Conservation (phyloP, 768 basidiomycete genomes). For the Rhodotorula graminis region DNA sequence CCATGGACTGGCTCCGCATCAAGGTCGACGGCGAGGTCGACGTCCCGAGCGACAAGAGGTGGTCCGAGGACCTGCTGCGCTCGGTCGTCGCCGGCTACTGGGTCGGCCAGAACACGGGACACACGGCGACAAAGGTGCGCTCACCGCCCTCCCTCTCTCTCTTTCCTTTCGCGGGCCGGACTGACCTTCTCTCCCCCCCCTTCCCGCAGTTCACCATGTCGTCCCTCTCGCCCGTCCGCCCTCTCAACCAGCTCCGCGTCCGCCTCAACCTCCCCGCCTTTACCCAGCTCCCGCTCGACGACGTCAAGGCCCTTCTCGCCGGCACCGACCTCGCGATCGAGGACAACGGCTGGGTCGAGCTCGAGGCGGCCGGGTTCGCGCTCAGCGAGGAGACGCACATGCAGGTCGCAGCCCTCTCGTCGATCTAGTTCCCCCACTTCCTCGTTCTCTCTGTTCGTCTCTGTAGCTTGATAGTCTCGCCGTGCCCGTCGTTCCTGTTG, state of each 20-base stretch:
- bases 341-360: slow-evolving; percentile 18
- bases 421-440: background rate
- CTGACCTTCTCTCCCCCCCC: rapidly evolving
- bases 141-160: background rate
- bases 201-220: slow-evolving; percentile 19
- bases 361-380: slow-evolving; percentile 8
- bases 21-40: background rate
- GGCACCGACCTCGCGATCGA: background rate
- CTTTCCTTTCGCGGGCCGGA: too few species aligned
- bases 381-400: slow-evolving; percentile 19
- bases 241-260: background rate
- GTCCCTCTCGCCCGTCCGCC: background rate
- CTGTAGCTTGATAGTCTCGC: background rate
- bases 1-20: slow-evolving; percentile 3
- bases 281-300: background rate
- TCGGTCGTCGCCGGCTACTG: slow-evolving; percentile 12
- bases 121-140: slow-evolving; percentile 18
- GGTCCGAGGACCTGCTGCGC: slow-evolving; percentile 1
- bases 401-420: background rate
- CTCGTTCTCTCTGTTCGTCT: background rate
- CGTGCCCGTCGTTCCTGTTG: background rate
- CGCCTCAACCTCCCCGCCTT: slow-evolving; percentile 27
- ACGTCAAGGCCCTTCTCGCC: background rate
- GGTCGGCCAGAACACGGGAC: slow-evolving; percentile 10
- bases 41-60: background rate